These are phyloP conservation scores for Trichomonas vaginalis DNA, from an alignment of 208 protist genomes.

Conservation along the genomic window DNA sequence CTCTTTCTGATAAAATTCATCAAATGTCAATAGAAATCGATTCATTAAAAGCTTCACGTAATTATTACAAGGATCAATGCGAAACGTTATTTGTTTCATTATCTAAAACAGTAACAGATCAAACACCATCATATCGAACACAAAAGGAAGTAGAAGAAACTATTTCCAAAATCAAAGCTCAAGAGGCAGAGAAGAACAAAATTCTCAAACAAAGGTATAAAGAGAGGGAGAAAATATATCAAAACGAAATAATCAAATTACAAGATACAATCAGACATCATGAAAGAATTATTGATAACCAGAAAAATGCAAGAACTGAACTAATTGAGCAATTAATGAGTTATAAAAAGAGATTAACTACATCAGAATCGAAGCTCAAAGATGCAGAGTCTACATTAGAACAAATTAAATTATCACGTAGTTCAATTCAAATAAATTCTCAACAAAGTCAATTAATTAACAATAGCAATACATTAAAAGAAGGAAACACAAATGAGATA, in stretches of 20 bases:
- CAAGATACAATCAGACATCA: not conserved
- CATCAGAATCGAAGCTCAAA: not conserved
- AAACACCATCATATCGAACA: not conserved
- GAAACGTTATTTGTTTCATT: not conserved
- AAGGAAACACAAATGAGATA: not conserved
- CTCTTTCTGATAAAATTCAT: not conserved
- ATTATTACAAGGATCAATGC: conserved; percentile 2
- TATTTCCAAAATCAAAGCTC: not conserved
- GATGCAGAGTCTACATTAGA: not conserved
- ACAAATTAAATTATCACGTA: not conserved
- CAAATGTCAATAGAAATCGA: not conserved
- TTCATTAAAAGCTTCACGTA: not conserved
- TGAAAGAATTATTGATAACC: not conserved
- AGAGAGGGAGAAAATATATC: not conserved
- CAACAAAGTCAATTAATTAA: not conserved
- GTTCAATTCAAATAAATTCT: too few relatives aligned
- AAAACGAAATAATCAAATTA: not conserved
- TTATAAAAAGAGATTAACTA: not conserved
- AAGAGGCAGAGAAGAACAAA: not conserved
- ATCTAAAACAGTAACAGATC: not conserved
- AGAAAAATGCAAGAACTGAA: not conserved
- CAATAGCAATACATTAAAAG: not conserved
- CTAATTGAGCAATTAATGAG: conserved; percentile 6
- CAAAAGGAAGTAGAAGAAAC: conserved; percentile 3
- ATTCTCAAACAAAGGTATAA: not conserved